Conservation (phyloP, 1,139 yeast genomes). For the Debaryomycetaceae sp. region DNA sequence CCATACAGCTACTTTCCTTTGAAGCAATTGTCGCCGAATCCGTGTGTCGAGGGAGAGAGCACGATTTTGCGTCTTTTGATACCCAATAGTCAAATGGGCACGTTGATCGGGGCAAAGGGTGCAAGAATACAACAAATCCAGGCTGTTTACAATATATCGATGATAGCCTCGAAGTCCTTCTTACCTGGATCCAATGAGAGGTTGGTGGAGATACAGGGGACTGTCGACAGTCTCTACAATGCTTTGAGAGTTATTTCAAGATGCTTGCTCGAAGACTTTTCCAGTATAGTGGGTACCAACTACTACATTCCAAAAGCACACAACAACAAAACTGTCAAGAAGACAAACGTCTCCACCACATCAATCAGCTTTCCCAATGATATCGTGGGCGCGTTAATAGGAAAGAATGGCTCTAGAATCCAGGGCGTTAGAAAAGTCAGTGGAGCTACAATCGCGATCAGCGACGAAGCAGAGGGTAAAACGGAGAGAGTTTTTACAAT, state of each 20-base stretch:
- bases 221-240: conserved; percentile 57
- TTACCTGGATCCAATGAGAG: conserved; percentile 85
- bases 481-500: conserved; percentile 72
- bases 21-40: conserved; percentile 52
- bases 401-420: conserved; percentile 81
- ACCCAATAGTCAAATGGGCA: conserved; percentile 88
- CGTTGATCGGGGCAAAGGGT: conserved; percentile 86
- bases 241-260: conserved; percentile 64
- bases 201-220: conserved; percentile 84
- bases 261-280: conserved; percentile 72
- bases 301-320: conserved; percentile 58
- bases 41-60: conserved; percentile 49
- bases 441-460: conserved; percentile 79
- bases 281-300: conserved; percentile 60
- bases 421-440: conserved; percentile 80
- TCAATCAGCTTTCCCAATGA: conserved; percentile 67
- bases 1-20: conserved; percentile 60
- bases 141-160: conserved; percentile 64
- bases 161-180: conserved; percentile 86
- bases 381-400: conserved; percentile 88
- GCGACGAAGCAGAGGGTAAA: conserved; percentile 63
- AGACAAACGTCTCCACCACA: conserved; percentile 14
- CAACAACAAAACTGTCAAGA: conserved; percentile 8
- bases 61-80: conserved; percentile 68
- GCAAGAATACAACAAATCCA: conserved; percentile 78